Conservation (phyloP, 306 rosid species). For the Senna siamea region DNA sequence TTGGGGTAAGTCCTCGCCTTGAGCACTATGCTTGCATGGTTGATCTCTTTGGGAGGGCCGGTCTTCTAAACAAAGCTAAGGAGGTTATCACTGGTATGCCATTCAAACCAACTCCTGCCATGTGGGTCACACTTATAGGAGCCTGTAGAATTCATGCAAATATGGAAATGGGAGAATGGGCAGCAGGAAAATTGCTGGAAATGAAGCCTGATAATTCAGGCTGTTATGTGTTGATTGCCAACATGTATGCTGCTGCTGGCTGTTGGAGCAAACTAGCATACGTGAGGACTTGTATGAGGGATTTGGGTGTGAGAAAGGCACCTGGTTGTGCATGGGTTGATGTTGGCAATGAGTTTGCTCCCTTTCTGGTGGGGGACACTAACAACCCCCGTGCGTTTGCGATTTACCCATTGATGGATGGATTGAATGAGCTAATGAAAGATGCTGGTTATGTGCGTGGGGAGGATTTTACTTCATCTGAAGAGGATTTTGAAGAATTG, state of each 20-base stretch:
- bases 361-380: conserved; percentile 71
- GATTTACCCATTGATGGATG: conserved; percentile 64
- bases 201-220: conserved; percentile 78
- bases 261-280: conserved; percentile 68
- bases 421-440: conserved; percentile 66
- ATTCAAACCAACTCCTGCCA: conserved; percentile 77
- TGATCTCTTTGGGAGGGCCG: conserved; percentile 91
- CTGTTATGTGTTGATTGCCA: conserved; percentile 83
- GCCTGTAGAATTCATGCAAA: conserved; percentile 79
- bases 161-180: conserved; percentile 77
- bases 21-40: conserved; percentile 89
- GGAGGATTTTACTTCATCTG: conserved; percentile 49
- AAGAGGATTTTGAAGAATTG: conserved; percentile 54
- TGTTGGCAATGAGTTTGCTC: conserved; percentile 59
- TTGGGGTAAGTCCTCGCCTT: conserved; percentile 56
- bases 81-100: conserved; percentile 73
- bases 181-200: conserved; percentile 79
- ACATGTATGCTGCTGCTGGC: conserved; percentile 91
- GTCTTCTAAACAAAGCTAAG: conserved; percentile 68
- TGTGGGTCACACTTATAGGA: conserved; percentile 92
- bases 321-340: conserved; percentile 87
- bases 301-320: conserved; percentile 72
- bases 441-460: conserved; percentile 47
- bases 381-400: conserved; percentile 55
- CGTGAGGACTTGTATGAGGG: conserved; percentile 82